Base-by-base conservation (phyloP, 1,139 yeast genomes). In the Geotrichum aggregatum region DNA sequence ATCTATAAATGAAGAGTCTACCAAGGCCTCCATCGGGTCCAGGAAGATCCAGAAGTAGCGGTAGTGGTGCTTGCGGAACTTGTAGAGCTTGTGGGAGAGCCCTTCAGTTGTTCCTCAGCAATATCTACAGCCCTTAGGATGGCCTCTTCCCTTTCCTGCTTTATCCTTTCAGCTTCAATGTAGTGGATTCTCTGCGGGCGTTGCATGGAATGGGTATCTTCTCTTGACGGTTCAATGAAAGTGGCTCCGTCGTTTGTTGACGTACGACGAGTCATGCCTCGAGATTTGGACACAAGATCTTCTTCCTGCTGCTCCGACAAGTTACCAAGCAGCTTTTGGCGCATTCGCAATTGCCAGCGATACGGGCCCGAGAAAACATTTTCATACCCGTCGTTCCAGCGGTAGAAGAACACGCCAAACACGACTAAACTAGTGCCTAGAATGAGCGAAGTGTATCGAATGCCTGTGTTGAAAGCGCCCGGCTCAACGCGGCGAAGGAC, bases 341-440 rank as follows among this genome's bases (percentile, higher is more conserved):
- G 79, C 47, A 77, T 52, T 38, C 76, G 68, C 48, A 87, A 74
- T 58, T 87, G 80, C 38, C 75, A 69, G 50, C 92, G 68, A 65
- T 86, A 82, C 50, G 86, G 81, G 47, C 77, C 81, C 11, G 87
- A 76, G 67, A 87, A 82, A 3, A 85, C 81, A 61, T 86, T 83
- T 58, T 87, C 94, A 60, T 80, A 78, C 7, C 91, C 91, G 54
- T 87, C 94, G 64, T 87, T 86, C 95, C 95, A 87, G 52, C 91
- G 73, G 65, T 83, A 79, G 68, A 86, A 83, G 64, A 87, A 87
- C 7, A 84, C 77, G 38, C 82, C 83, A 1, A 78, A 56, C 26
- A 54, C 22, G 16, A 57, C 52, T 42, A 61, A 44, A 16, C 60
- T 50, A 5, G 58, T 55, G n/a, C 64, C 63, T 50, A 64, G 52